phyloP scores from a whole-genome alignment of 768 basidiomycete genomes.

The Collybia sordida region DNA sequence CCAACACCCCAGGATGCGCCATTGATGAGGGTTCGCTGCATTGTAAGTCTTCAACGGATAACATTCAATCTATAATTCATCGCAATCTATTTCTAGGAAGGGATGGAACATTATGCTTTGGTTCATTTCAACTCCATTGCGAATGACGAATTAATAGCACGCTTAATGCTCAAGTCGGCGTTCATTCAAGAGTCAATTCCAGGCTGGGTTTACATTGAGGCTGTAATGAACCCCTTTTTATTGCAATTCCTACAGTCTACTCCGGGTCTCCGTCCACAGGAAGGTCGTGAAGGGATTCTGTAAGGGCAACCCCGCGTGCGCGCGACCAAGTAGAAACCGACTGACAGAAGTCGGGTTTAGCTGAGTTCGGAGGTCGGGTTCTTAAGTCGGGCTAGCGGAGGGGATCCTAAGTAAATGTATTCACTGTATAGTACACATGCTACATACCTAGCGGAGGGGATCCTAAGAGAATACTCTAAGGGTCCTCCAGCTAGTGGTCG shows the following conservation, averaged over 20 bases:
- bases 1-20: too few species aligned
- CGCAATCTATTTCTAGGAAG: background rate
- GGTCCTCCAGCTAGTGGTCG: too few species aligned
- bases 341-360: too few species aligned
- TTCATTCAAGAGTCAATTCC: background rate
- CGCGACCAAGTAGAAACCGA: too few species aligned
- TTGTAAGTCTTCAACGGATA: constrained; percentile 1
- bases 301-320: too few species aligned
- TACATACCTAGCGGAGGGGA: too few species aligned
- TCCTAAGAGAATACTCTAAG: too few species aligned
- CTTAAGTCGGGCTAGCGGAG: too few species aligned
- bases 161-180: too few species aligned
- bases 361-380: too few species aligned
- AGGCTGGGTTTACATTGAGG: background rate
- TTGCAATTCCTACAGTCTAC: background rate
- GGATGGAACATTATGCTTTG: background rate
- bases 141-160: background rate
- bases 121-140: background rate
- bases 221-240: background rate
- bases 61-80: background rate
- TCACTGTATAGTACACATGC: too few species aligned
- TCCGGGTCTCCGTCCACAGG: background rate
- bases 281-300: background rate
- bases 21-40: background rate
- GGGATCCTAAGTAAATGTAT: too few species aligned